Evolutionary conservation across 208 protist genomes (phyloP).

Genomic region (Pavlovales sp.): DNA sequence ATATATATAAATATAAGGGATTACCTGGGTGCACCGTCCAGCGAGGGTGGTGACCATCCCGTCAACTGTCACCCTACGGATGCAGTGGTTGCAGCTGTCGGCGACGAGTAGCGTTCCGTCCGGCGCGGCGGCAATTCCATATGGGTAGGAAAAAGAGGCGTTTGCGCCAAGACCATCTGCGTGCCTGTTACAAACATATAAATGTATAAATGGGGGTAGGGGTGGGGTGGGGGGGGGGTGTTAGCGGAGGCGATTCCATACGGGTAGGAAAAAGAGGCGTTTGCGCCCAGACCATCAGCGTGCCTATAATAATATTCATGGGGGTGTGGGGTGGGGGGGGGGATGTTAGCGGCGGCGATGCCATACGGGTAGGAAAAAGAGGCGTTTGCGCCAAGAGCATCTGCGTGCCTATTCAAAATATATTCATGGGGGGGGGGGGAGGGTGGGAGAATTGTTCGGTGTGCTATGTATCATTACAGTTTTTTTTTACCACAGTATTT

Average conservation of each 20-base stretch:
- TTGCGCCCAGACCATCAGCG: not conserved
- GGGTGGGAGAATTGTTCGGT: no score
- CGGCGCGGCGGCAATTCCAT: not conserved
- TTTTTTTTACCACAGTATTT: no score
- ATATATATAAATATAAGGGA: no score
- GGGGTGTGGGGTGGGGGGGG: no score
- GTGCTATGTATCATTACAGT: no score
- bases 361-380: conserved; percentile 5
- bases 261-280: not conserved
- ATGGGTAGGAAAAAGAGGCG: conserved; percentile 4
- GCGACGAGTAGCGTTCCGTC: conserved; percentile 16
- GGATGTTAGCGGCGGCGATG: not conserved
- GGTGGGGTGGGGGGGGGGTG: not conserved
- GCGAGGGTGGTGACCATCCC: conserved; percentile 11
- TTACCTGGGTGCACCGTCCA: not conserved
- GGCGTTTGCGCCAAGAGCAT: not conserved
- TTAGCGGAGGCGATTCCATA: not conserved
- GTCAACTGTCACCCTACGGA: conserved; percentile 19
- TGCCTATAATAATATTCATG: no score
- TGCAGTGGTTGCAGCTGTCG: conserved; percentile 26
- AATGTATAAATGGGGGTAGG: no score
- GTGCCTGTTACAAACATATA: no score
- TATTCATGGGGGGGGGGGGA: no score
- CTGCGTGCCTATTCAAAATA: no score
- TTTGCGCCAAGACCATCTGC: not conserved